Base-by-base conservation (phyloP, 139 green algal species). In the Gonium pectorale region DNA sequence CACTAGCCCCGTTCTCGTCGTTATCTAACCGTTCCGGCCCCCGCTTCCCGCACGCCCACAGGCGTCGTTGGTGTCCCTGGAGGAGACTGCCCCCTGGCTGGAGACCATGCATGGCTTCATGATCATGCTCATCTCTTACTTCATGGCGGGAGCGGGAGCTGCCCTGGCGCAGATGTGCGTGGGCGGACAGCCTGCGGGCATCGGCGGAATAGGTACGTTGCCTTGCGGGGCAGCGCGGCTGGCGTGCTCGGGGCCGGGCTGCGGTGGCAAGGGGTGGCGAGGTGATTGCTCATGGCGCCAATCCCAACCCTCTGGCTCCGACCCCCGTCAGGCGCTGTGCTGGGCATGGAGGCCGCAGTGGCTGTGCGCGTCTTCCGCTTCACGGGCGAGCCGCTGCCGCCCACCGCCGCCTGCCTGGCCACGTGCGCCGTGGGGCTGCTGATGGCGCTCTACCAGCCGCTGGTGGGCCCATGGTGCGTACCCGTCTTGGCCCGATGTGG, bases 311-410 rank as follows among this genome's bases (percentile, higher is more conserved):
- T n/a, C n/a, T n/a, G n/a, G n/a, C n/a, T n/a, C n/a, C n/a, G n/a
- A n/a, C n/a, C n/a, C n/a, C 37, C 22, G 5, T 21, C 60, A 83
- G 77, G 60, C 43, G 62, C 77, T 7, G 77, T 62, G 26, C 38
- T 83, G 59, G 77, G 77, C 26, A 51, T 83, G 77, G 77, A 83
- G 62, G 77, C 64, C 0, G 77, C 77, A 1, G 77, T 83, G 43
- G 31, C 43, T 0, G 41, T 83, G 6, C 77, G 77, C 43, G 15
- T 8, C 43, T 66, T 44, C 62, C 77, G 77, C 6, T 11, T 31
- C n/a, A 49, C 43, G n/a, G 41, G 77, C 15, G 46, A 73, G 40
- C 31, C 38, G 60, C 37, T 59, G 62, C 38, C 43, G 62, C 60
- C 21, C 37, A 51, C 60, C 2, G 21, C 24, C 44, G 22, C 41